Base-by-base conservation (phyloP, 768 basidiomycete species). In the Galerina marginata region DNA sequence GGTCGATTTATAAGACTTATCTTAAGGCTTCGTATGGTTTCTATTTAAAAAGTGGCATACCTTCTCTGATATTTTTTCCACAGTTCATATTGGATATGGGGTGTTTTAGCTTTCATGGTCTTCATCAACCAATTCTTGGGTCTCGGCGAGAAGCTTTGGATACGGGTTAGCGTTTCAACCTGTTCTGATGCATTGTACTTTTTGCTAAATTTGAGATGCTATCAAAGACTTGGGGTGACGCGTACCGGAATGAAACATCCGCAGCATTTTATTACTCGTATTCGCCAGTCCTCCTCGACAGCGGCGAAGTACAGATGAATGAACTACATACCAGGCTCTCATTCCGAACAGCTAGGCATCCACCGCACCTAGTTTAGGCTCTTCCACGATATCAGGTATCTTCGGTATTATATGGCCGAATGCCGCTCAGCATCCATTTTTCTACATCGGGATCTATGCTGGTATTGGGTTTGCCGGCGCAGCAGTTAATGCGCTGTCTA, bases 11-110 rank as follows among this genome's bases (percentile, higher is more conserved):
- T 59, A 83, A 85, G 6, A 77, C 83, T 4, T 92, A 95, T 67
- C 69, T 94, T 58, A 80, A 86, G 69, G 89, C 87, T 16, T 89
- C 90, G 88, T 90, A 60, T 48, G 87, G 81, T 5, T 44, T 15
- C 15, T 45, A 42, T 10, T 16, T 40, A 36, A 20, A 20, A 20
- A 15, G 33, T 16, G 7, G 11, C 33, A 7, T 48, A 51, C 15
- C 45, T 23, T 10, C 37, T 25, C 12, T 33, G n/a, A 0, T 6
- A 0, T 6, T 23, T 39, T 37, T 9, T 5, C 39, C 47, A 4
- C 64, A 87, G 87, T 25, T 89, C 87, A 0, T 90, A 89, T 65
- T 86, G 81, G 81, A 88, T 84, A 2, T 91, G 89, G 88, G 74
- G 44, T 4, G 80, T 87, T 66, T 74, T 89, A 9, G 69, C 71